Conservation (phyloP, 202 grass and related monocot genomes). For the Digitaria exilis region DNA sequence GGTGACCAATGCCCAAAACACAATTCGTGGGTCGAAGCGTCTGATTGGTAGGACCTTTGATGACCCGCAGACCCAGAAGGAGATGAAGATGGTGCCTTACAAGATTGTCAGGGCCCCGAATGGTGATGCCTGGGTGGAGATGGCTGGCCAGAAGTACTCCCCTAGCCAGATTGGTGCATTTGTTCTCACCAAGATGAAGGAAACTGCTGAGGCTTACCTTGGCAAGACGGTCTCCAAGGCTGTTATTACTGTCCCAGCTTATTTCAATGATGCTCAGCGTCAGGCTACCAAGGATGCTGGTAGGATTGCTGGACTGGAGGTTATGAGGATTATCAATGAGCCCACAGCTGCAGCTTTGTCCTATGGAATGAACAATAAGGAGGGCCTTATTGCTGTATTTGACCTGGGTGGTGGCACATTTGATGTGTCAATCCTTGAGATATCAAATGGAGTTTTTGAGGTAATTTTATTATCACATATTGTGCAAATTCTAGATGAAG, state of each 20-base stretch:
- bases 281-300: conserved; percentile 98
- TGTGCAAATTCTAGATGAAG: background rate
- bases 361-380: conserved; percentile 98
- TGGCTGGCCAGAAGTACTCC: conserved; percentile 80
- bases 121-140: conserved; percentile 94
- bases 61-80: conserved; percentile 84
- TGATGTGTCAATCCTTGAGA: conserved; percentile 96
- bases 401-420: conserved; percentile 97
- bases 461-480: conserved; percentile 35
- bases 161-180: conserved; percentile 92
- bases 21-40: conserved; percentile 81
- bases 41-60: conserved; percentile 83
- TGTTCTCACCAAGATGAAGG: conserved; percentile 98
- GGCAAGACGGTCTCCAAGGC: conserved; percentile 88
- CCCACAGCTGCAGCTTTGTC: conserved; percentile 90
- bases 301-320: conserved; percentile 91
- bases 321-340: conserved; percentile 95
- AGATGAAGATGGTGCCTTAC: conserved; percentile 96
- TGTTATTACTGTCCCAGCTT: conserved; percentile 95
- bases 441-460: conserved; percentile 97
- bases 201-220: conserved; percentile 86
- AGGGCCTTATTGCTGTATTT: conserved; percentile 93
- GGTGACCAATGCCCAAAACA: conserved; percentile 89
- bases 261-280: conserved; percentile 97
- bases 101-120: conserved; percentile 88